Evolutionary conservation across 176 grass and related monocot genomes (phyloP).

Genomic region (Musa troglodytarum): DNA sequence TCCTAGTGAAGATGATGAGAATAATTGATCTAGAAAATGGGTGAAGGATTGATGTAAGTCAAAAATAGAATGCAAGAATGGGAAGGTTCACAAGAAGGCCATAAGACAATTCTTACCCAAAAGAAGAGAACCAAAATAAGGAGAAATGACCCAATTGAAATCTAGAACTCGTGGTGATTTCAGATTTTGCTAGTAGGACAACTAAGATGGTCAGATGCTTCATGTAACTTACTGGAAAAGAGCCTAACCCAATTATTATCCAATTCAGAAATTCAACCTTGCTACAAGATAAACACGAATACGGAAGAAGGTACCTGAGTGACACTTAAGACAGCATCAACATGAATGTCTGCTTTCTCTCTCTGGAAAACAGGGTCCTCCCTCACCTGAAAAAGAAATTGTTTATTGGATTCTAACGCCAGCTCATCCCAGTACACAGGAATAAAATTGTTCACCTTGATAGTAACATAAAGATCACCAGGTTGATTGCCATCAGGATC

Average conservation of each 20-base stretch:
- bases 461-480: conserved; percentile 81
- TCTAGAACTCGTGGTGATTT: background rate
- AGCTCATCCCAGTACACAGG: conserved; percentile 14
- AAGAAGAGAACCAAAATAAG: background rate
- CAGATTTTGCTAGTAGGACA: background rate
- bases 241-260: background rate
- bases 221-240: background rate
- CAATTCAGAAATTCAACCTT: background rate
- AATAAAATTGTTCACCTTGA: conserved; percentile 42
- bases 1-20: no score
- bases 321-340: conserved; percentile 78
- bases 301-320: conserved; percentile 40
- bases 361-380: conserved; percentile 82
- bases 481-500: conserved; percentile 63
- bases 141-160: background rate
- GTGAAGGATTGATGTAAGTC: background rate
- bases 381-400: conserved; percentile 50
- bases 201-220: background rate
- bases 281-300: background rate
- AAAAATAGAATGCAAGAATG: background rate
- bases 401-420: background rate
- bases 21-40: no score
- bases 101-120: background rate
- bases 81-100: background rate
- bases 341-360: conserved; percentile 85